Conservation (phyloP, 345 rosid species). For the Dovyalis caffra region DNA sequence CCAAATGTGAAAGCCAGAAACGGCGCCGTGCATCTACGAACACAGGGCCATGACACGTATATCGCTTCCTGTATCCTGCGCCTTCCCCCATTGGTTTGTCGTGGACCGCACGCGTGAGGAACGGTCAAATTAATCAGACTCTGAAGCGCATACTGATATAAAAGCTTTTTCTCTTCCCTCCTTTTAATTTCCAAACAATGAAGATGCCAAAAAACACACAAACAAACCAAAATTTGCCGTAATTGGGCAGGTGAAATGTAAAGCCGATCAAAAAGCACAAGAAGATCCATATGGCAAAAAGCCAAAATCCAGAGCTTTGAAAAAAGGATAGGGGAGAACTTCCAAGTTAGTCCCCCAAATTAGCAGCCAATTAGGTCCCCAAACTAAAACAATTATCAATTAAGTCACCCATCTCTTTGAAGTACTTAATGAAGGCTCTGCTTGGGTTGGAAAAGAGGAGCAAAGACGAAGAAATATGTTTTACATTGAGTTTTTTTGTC, state of each 20-base stretch:
- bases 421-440: too few relatives aligned
- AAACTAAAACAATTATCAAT: background rate
- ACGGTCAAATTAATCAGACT: slow-evolving; percentile 49
- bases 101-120: slow-evolving; percentile 66
- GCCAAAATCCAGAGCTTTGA: background rate
- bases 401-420: background rate
- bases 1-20: slow-evolving; percentile 19
- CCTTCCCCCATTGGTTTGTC: slow-evolving; percentile 40
- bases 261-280: background rate
- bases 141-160: slow-evolving; percentile 15
- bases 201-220: background rate
- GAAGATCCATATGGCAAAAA: background rate
- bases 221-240: background rate
- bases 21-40: slow-evolving; percentile 31
- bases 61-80: slow-evolving; percentile 12
- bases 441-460: too few relatives aligned
- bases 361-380: background rate
- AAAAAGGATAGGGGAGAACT: background rate
- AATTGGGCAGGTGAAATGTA: slow-evolving; percentile 10
- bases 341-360: too few relatives aligned
- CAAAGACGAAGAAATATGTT: too few relatives aligned
- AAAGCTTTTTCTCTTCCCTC: background rate
- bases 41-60: slow-evolving; percentile 18
- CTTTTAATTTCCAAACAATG: background rate
- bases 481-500: too few relatives aligned